Base-by-base conservation (phyloP, 352 stramenopile genomes). In the Phytophthora cajani region DNA sequence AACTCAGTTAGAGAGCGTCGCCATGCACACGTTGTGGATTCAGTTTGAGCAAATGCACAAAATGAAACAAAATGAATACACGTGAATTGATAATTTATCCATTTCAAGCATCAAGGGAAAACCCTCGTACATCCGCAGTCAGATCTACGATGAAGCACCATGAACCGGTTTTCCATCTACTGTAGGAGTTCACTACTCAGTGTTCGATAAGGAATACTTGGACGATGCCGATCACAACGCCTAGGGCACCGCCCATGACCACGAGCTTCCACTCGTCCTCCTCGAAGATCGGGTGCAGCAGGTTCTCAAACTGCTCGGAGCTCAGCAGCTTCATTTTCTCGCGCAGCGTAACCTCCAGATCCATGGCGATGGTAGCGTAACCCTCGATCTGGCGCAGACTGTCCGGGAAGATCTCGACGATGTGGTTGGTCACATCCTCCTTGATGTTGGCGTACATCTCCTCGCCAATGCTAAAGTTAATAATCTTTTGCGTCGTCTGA, bases 231-330 rank as follows among this genome's bases (percentile, higher is more conserved):
- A 98, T 97, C 14, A 88, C 64, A 38, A 97, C 76, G 46, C 97
- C 97, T 8, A 99, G 84, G 19, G 95, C 86, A 21, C 96, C 97
- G 47, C 97, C 97, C 75, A 99, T 97, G 54, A 98, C 75, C 75
- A 99, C 98, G 3, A 99, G 83, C 65, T 98, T 98, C 82, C 98
- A 98, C 87, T 99, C 97, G 74, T 99, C 97, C 71, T 99, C 97
- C 76, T 99, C 90, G 79, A 99, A 99, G 17, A 99, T 97, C 11
- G 97, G 97, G 71, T 99, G 97, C 64, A 99, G 77, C 21, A 99
- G 77, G 50, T 96, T 84, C 76, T 99, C 97, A 75, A 99, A 99
- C 74, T 98, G 89, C 42, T 84, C 80, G 14, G 80, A 94, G 30
- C 76, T 91, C 78, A 93, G 74, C 65, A 87, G 82, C 78, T 92